Percentiles rank a stretch among this genome's conserved stretches.
phyloP scores from a whole-genome alignment of 805 yeast species.

The Saccharomyces eubayanus region DNA sequence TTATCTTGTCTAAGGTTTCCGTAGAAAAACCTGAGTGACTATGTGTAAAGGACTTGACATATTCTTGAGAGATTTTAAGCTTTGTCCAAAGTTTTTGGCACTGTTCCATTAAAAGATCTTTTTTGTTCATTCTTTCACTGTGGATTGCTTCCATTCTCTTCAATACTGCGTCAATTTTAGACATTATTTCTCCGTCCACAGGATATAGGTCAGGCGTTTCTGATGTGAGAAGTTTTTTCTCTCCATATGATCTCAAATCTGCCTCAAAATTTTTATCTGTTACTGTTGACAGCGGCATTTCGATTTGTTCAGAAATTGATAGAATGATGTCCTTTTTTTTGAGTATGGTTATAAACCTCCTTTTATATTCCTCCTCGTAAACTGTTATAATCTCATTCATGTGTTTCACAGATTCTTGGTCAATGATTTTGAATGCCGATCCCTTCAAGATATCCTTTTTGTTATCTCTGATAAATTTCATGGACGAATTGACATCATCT shows the following conservation, averaged over 20 bases:
- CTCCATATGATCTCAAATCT: background rate
- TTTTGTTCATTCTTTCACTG: slow-evolving; percentile 32
- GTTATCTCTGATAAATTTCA: slow-evolving; percentile 15
- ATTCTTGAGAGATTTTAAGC: slow-evolving; percentile 40
- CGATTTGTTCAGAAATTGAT: slow-evolving; percentile 17
- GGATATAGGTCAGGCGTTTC: background rate
- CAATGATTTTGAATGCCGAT: slow-evolving; percentile 5
- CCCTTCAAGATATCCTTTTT: slow-evolving; percentile 14
- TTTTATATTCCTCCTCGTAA: slow-evolving; percentile 14
- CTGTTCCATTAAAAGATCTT: slow-evolving; percentile 28
- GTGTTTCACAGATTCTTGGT: slow-evolving; percentile 1
- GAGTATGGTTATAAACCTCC: slow-evolving; percentile 8
- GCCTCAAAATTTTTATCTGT: background rate
- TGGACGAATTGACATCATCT: background rate
- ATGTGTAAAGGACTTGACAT: slow-evolving; percentile 35
- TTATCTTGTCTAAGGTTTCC: slow-evolving; percentile 41
- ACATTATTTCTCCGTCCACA: slow-evolving; percentile 5
- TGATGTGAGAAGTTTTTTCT: background rate
- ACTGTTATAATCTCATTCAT: slow-evolving; percentile 9
- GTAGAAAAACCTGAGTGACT: slow-evolving; percentile 41
- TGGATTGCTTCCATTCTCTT: slow-evolving; percentile 18
- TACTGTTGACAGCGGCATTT: slow-evolving; percentile 2
- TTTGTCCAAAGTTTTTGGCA: slow-evolving; percentile 51
- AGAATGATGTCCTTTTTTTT: slow-evolving; percentile 10
- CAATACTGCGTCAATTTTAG: slow-evolving; percentile 10